Base-by-base conservation (phyloP, 1,284 basidiomycete species). In the Trichosporon sp. region DNA sequence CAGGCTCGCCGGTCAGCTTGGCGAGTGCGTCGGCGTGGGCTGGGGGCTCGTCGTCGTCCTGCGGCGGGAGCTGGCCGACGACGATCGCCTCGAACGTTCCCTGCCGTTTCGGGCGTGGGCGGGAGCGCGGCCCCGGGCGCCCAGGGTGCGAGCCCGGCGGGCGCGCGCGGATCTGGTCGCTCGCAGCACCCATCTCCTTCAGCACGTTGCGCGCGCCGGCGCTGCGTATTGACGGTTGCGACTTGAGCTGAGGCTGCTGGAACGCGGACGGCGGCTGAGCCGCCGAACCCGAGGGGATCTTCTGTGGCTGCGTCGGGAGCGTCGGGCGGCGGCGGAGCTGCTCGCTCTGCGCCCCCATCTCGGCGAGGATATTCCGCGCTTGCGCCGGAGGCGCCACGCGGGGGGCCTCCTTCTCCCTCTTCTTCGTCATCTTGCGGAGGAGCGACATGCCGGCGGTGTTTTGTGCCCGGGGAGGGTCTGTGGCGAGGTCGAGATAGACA, bases 21-120 rank as follows among this genome's bases (percentile, higher is more conserved):
- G 47, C 47, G 7, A 51, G 21, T 3, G 47, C 23, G 9, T 51
- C 47, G 12, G 47, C 21, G 47, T 51, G n/a, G 21, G 47, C 47
- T 18, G 38, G 38, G 18, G 38, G 15, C 38, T 38, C 62, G 31
- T 31, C 56, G 53, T 32, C 29, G 56, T 31, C 56, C 9, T 32
- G 15, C 18, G 21, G 27, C 56, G 56, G 56, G 29, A 32, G 27
- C 18, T 60, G 56, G 6, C 56, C 56, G 15, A 60, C 47, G 44
- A 65, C 31, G 75, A 72, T 75, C 64, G 76, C 75, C 13, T 73
- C 75, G 8, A 72, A 73, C 25, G 78, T 65, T 15, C 64, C 42
- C 25, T 44, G 64, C 13, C 38, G 29, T n/a, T 32, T 21, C 42
- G n/a, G 64, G 18, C 42, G 32, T 4, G 29, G 64, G 9, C 47